A percentile compares a stretch with the other conserved stretches of the same genome.
These are phyloP conservation scores for Sarocladiaceae sp. DNA, from an alignment of 2,329 filamentous ascomycete genomes.

Conservation along the genomic window DNA sequence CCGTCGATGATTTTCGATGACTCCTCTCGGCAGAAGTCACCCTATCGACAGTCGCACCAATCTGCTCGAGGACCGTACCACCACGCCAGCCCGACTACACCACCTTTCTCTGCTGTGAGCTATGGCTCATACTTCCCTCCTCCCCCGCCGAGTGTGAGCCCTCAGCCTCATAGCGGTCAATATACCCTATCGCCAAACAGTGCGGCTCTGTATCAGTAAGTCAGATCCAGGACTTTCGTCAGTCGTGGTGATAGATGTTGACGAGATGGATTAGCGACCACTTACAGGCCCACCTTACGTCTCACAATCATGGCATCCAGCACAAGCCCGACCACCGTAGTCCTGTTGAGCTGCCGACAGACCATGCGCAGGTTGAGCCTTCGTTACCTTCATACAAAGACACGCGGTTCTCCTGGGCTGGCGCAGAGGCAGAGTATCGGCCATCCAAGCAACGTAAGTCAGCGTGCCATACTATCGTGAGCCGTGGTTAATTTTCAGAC, in stretches of 20 bases:
- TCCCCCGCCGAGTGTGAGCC: slow-evolving; percentile 1
- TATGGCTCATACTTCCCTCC: background rate
- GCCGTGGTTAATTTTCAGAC: too few species aligned
- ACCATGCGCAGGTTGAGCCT: slow-evolving; percentile 24
- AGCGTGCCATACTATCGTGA: too few species aligned
- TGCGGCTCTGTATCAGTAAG: background rate
- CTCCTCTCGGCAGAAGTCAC: background rate
- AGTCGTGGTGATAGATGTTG: background rate
- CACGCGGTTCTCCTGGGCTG: slow-evolving; percentile 25
- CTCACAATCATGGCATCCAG: slow-evolving; percentile 15
- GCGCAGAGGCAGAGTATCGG: slow-evolving; percentile 22
- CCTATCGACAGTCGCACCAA: background rate
- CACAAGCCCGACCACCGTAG: background rate
- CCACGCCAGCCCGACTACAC: background rate
- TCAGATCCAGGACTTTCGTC: background rate
- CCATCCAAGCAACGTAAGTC: slow-evolving; percentile 16
- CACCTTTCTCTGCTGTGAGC: background rate
- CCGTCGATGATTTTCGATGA: background rate
- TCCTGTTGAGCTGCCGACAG: slow-evolving; percentile 31
- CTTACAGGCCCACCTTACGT: slow-evolving; percentile 12
- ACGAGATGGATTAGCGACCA: slow-evolving; percentile 7
- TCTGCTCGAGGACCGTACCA: background rate
- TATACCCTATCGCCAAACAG: background rate
- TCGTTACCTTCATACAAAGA: slow-evolving; percentile 28
- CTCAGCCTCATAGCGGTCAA: background rate